These are phyloP conservation scores for Pichiaceae sp. DNA, from an alignment of 1,139 yeast genomes.

Conservation along the genomic window DNA sequence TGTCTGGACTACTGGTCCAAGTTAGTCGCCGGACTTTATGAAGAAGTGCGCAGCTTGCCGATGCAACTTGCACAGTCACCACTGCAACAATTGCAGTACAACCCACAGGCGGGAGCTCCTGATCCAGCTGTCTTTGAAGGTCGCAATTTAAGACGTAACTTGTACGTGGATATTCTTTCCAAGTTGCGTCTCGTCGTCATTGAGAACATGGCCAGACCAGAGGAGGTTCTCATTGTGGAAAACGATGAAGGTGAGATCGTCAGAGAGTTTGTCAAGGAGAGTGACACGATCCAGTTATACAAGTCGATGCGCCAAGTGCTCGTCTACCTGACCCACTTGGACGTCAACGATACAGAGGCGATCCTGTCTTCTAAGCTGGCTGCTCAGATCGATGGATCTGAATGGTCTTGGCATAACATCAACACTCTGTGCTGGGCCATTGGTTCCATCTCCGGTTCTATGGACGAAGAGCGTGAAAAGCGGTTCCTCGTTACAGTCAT, in stretches of 20 bases:
- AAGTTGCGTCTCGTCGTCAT: slow-evolving; percentile 83
- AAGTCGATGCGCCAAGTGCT: slow-evolving; percentile 93
- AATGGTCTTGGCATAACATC: slow-evolving; percentile 99
- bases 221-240: slow-evolving; percentile 92
- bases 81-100: slow-evolving; percentile 60
- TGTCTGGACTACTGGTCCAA: slow-evolving; percentile 92
- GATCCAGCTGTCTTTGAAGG: slow-evolving; percentile 71
- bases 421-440: slow-evolving; percentile 99
- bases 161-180: slow-evolving; percentile 66
- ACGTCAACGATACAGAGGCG: slow-evolving; percentile 87
- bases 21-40: slow-evolving; percentile 70
- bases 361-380: slow-evolving; percentile 90
- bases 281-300: slow-evolving; percentile 92
- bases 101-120: slow-evolving; percentile 71
- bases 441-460: slow-evolving; percentile 97
- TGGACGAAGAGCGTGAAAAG: slow-evolving; percentile 97
- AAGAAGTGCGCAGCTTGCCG: slow-evolving; percentile 80
- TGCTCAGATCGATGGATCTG: slow-evolving; percentile 88
- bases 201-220: slow-evolving; percentile 97
- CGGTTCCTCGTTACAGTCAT: slow-evolving; percentile 87
- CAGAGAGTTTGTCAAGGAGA: slow-evolving; percentile 92
- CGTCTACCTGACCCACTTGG: slow-evolving; percentile 90
- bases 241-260: slow-evolving; percentile 99
- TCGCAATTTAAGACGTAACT: slow-evolving; percentile 80
- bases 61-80: slow-evolving; percentile 58